Base-by-base conservation (phyloP, 192 early-diverging fungal species). In the Podila epicladia region DNA sequence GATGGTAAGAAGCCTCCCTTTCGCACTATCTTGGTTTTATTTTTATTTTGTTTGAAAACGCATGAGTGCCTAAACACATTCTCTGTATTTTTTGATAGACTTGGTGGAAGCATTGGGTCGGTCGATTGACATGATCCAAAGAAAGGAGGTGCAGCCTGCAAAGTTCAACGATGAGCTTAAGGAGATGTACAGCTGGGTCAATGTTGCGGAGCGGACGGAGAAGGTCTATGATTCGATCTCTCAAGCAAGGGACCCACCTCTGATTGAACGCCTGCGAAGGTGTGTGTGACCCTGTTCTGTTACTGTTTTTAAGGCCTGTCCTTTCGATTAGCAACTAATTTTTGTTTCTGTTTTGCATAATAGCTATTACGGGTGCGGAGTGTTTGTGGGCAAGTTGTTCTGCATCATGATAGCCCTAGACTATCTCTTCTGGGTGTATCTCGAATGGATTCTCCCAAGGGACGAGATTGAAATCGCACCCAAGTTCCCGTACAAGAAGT, bases 111-210 rank as follows among this genome's bases (percentile, higher is more conserved):
- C 93, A 1, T 72, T 98, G 24, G 69, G 84, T 45, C 86, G 86
- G 60, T 93, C 97, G 11, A 94, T 98, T 28, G 85, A 85, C 19
- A 88, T 85, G 69, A 90, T 97, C 49, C 84, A 84, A 22, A 83
- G 86, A 60, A 85, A 89, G 24, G 87, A 93, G 59, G 85, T 93
- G 24, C 82, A 91, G 61, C 92, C 93, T 13, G 84, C 72, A 64
- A 83, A 82, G 58, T 92, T 97, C 62, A 96, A 99, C 73, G 86
- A 90, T 48, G 88, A 93, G 55, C 91, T 99, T 9, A 91, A 93
- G 68, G 89, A 91, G 58, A 98, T 98, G 95, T 99, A 99, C 83
- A 95, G 93, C 76, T 99, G 98, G 98, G 87, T 89, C 28, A 93
- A 99, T 82, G 96, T 99, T 28, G 97, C 98, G 11, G 91, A 95